Evolutionary conservation across 768 basidiomycete genomes (phyloP).

Genomic region (Atractiella rhizophila): DNA sequence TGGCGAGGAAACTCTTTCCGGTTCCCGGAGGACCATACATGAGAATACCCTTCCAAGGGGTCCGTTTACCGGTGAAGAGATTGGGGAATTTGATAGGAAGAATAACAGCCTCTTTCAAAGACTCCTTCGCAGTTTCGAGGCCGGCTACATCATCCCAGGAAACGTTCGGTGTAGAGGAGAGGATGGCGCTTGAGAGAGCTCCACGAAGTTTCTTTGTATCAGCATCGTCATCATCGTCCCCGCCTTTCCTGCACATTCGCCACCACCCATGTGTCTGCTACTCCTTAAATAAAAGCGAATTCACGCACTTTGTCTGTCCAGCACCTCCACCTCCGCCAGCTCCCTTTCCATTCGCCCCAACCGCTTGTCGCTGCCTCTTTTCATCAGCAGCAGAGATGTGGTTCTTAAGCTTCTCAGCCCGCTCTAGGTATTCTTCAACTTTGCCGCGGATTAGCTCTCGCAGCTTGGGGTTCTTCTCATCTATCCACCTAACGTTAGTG

Average conservation of each 20-base stretch:
- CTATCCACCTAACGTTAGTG: slow-evolving; percentile 21
- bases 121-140: slow-evolving; percentile 76
- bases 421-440: slow-evolving; percentile 67
- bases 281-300: background rate
- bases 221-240: slow-evolving; percentile 56
- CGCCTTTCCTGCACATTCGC: slow-evolving; percentile 13
- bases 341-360: slow-evolving; percentile 29
- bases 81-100: slow-evolving; percentile 99
- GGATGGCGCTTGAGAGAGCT: slow-evolving; percentile 53
- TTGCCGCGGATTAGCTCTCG: slow-evolving; percentile 62
- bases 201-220: slow-evolving; percentile 92
- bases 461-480: slow-evolving; percentile 85
- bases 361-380: slow-evolving; percentile 32
- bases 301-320: slow-evolving; percentile 9
- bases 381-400: slow-evolving; percentile 44
- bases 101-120: slow-evolving; percentile 92
- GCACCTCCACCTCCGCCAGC: slow-evolving; percentile 23
- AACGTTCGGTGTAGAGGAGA: slow-evolving; percentile 81
- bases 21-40: slow-evolving; percentile 95
- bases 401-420: slow-evolving; percentile 74
- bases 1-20: slow-evolving; percentile 86
- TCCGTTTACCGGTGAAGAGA: slow-evolving; percentile 91
- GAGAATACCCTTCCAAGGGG: slow-evolving; percentile 86
- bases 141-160: slow-evolving; percentile 98
- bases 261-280: background rate